Evolutionary conservation across 306 rosid species (phyloP), one percentile per base, ranked within the genome.

Genomic region (Medicago arabica): DNA sequence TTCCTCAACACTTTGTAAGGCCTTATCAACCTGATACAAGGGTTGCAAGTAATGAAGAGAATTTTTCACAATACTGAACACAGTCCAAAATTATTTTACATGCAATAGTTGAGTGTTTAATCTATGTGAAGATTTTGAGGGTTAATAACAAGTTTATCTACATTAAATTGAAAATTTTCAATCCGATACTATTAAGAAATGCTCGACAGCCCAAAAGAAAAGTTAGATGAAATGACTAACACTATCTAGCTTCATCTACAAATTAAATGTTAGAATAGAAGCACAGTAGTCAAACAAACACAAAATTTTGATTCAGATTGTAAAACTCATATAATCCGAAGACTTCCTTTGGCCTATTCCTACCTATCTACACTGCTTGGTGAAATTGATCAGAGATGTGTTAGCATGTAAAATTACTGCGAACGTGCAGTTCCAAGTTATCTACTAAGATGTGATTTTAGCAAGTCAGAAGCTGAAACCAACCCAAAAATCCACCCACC

Each of bases 1-100:
- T 78, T 86, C 91, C 85, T 95, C 98, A 87, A 92, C 88, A 57
- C 98, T 95, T 75, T 67, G 88, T 81, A 95, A 90, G 59, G 98
- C 96, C 88, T 88, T 92, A 47, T 90, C 98, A 72, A 89, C 97
- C 98, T 95, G 67, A 78, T 50, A 83, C 36, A 58, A 16, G 61
- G 38, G 58, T 38, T 54, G 28, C 65, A 75, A 77, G 36, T 49
- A 78, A 77, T 40, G 49, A 58, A 18, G 21, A 23, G 47, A 31
- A 19, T 51, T 16, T 36, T 51, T 75, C 39, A 76, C 19, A 51
- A 34, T 31, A 75, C 2, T 5, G 38, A 39, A 59, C 67, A 36
- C n/a, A 64, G 55, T 21, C 38, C 7, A 58, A 62, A 77, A 15
- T 6, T 34, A 67, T 43, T 39, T 54, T 51, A 25, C 31, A 16